phyloP scores from a whole-genome alignment of 2,329 filamentous ascomycete genomes.

The Colletotrichum echinochloae region DNA sequence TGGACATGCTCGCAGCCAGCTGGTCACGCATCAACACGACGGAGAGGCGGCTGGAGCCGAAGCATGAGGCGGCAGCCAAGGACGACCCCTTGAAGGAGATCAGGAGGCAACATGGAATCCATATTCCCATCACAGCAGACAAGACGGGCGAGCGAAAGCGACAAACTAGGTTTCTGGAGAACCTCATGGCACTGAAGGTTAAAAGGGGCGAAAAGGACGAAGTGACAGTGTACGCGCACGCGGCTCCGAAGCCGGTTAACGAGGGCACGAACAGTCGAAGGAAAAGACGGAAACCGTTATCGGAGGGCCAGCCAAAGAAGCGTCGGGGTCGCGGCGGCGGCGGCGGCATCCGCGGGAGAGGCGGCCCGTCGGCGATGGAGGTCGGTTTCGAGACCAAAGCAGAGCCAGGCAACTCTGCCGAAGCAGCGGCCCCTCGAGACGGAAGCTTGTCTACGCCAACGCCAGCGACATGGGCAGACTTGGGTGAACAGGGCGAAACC shows the following conservation, averaged over 20 bases:
- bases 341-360: slow-evolving; percentile 33
- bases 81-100: slow-evolving; percentile 54
- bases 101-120: slow-evolving; percentile 56
- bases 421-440: neutral
- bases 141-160: slow-evolving; percentile 61
- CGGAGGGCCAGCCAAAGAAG: slow-evolving; percentile 28
- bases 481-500: slow-evolving; percentile 43
- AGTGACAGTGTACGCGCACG: slow-evolving; percentile 69
- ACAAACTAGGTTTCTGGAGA: slow-evolving; percentile 71
- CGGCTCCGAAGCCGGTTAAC: slow-evolving; percentile 50
- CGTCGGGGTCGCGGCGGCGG: slow-evolving; percentile 28
- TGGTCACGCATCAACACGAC: slow-evolving; percentile 77
- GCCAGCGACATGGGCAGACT: slow-evolving; percentile 51
- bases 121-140: slow-evolving; percentile 60
- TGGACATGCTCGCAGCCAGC: slow-evolving; percentile 79
- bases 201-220: slow-evolving; percentile 73
- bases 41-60: slow-evolving; percentile 69
- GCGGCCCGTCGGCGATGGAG: slow-evolving; percentile 8
- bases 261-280: slow-evolving; percentile 32
- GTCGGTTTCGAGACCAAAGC: neutral
- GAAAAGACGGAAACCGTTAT: slow-evolving; percentile 43
- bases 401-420: neutral
- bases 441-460: slow-evolving; percentile 50
- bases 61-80: slow-evolving; percentile 47
- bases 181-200: slow-evolving; percentile 73